Percentiles rank a stretch among this genome's conserved stretches.
phyloP scores from a whole-genome alignment of 768 basidiomycete genomes.

The Russula sp. region DNA sequence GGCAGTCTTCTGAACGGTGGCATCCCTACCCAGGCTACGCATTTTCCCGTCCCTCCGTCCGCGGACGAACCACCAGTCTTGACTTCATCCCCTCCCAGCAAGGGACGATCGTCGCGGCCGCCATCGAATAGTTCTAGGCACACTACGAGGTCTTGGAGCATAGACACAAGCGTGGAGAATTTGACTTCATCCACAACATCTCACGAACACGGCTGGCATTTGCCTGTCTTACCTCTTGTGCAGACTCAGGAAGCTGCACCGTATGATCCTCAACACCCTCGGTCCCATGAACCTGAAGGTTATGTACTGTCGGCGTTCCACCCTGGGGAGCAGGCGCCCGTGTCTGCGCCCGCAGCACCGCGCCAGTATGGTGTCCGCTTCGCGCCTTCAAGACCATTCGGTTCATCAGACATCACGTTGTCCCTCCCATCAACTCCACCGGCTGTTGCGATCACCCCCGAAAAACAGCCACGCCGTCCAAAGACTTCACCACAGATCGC shows the following conservation, averaged over 20 bases:
- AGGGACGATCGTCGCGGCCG: background rate
- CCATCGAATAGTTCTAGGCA: background rate
- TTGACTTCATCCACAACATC: background rate
- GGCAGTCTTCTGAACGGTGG: background rate
- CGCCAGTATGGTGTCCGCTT: conserved; percentile 14
- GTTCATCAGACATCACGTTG: background rate
- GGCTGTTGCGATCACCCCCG: background rate
- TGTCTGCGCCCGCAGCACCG: background rate
- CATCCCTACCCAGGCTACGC: background rate
- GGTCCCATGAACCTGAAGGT: background rate
- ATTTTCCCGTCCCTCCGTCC: background rate
- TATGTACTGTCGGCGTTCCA: background rate
- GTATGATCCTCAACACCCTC: background rate
- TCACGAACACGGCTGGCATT: background rate
- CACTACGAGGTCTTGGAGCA: background rate
- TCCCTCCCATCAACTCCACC: background rate
- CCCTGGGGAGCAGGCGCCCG: background rate
- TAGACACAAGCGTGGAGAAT: background rate
- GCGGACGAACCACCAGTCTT: background rate
- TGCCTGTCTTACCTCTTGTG: background rate
- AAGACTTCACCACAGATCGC: background rate
- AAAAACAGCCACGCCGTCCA: background rate
- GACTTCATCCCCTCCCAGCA: background rate
- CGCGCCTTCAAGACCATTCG: conserved; percentile 17
- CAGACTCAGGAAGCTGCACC: background rate